Base-by-base conservation (phyloP, 345 rosid species). In the Citrus hindsii region DNA sequence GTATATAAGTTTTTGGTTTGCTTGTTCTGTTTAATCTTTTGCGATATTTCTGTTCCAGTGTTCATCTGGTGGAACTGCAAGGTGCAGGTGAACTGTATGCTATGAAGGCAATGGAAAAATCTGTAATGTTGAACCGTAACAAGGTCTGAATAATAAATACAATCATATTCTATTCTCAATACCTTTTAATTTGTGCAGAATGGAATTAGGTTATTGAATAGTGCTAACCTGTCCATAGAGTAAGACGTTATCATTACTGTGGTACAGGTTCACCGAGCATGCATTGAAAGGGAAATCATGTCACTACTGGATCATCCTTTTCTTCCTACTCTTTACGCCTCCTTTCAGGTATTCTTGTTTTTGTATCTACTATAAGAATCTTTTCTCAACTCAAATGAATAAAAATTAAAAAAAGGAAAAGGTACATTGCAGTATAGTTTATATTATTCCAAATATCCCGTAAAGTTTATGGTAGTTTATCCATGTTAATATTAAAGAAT, bases 41-140 rank as follows among this genome's bases (percentile, higher is more conserved):
- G 5, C 3, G 7, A 35, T 59, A 35, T 59, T 33, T 46, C 13
- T 32, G 13, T 53, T 56, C 79, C 87, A 87, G 99, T 76, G 97
- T 96, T 59, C 99, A 96, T 85, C 83, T 96, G 80, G 99, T 96
- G 85, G 98, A 96, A 82, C 86, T 94, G 81, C 82, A 86, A 83
- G 93, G 88, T 48, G 80, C 97, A 19, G 90, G 95, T 59, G 90
- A 90, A 83, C 76, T 90, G 27, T 96, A 84, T 85, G 98, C 99
- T 60, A 94, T 94, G 98, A 96, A 94, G 88, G 98, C 99, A 83
- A 94, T 96, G 97, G 99, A 96, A 76, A 96, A 94, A 85, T 82
- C 91, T 53, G 75, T 85, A 82, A 91, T 96, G 98, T 81, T 93
- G 84, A 96, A 88, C 84, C 97, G 95, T 67, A 92, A 94, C 83